Conservation (phyloP, 306 rosid genomes). For the Arachis hypogaea region DNA sequence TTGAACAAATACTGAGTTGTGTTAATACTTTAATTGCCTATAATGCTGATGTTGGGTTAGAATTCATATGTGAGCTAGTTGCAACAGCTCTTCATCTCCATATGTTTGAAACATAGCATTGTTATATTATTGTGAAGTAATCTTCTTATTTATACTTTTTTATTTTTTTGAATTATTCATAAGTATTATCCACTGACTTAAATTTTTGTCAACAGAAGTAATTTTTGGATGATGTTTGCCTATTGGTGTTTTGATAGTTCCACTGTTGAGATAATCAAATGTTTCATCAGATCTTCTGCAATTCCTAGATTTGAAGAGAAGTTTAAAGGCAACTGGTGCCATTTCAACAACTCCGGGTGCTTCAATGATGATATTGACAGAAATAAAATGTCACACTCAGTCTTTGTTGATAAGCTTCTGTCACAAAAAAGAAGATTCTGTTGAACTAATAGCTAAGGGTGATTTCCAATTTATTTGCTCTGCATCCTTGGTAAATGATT, state of each 20-base stretch:
- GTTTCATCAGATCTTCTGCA: slow-evolving; percentile 81
- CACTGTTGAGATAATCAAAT: slow-evolving; percentile 57
- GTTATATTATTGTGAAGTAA: slow-evolving; percentile 73
- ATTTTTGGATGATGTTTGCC: slow-evolving; percentile 52
- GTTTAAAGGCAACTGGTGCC: slow-evolving; percentile 43
- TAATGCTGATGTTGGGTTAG: slow-evolving; percentile 90
- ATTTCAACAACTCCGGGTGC: slow-evolving; percentile 40
- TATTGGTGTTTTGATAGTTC: too few relatives aligned
- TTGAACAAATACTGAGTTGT: slow-evolving; percentile 45
- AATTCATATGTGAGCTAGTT: slow-evolving; percentile 53
- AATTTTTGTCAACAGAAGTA: too few relatives aligned
- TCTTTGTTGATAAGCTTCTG: slow-evolving; percentile 57
- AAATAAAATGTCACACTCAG: slow-evolving; percentile 57
- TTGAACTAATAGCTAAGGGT: slow-evolving; percentile 54
- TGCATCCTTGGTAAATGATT: slow-evolving; percentile 62
- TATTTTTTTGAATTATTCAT: slow-evolving; percentile 28
- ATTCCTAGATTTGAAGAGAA: slow-evolving; percentile 63
- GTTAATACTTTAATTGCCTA: slow-evolving; percentile 55
- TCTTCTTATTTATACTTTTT: too few relatives aligned
- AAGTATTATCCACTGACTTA: slow-evolving; percentile 19
- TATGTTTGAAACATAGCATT: too few relatives aligned
- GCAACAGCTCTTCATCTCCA: slow-evolving; percentile 44
- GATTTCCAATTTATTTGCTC: slow-evolving; percentile 63
- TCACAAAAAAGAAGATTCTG: slow-evolving; percentile 45
- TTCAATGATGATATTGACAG: slow-evolving; percentile 51